Conservation (phyloP, 306 rosid genomes). For the Vigna trinervia region DNA sequence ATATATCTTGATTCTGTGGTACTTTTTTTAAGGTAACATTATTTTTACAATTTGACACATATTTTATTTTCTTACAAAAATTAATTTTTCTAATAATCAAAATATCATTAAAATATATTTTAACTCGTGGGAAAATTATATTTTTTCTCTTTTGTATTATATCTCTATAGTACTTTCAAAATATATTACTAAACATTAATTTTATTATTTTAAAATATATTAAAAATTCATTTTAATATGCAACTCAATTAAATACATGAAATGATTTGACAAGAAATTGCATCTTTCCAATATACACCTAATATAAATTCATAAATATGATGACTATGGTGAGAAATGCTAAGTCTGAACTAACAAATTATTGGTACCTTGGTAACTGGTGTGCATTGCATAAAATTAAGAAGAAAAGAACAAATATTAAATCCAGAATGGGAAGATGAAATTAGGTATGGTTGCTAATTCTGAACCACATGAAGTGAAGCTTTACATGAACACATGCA, state of each 20-base stretch:
- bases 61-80: neutral
- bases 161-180: too few relatives aligned
- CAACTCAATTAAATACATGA: neutral
- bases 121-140: too few relatives aligned
- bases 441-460: neutral
- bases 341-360: neutral
- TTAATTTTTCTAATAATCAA: neutral
- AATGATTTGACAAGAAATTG: neutral
- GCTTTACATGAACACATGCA: neutral
- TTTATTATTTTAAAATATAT: too few relatives aligned
- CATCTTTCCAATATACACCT: neutral
- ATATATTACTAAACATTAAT: too few relatives aligned
- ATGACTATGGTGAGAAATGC: neutral
- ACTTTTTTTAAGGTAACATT: too few relatives aligned
- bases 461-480: conserved; percentile 11
- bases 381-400: conserved; percentile 17
- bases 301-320: neutral
- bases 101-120: too few relatives aligned
- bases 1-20: too few relatives aligned
- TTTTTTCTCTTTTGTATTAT: too few relatives aligned
- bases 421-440: neutral
- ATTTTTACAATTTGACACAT: too few relatives aligned
- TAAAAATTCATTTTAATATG: too few relatives aligned
- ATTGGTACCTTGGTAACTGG: neutral
- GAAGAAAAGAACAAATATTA: conserved; percentile 43